Percentiles rank a stretch among this genome's conserved stretches.
These are phyloP conservation scores for Scutellaria baicalensis DNA, from an alignment of 257 asterid species.

Conservation along the genomic window DNA sequence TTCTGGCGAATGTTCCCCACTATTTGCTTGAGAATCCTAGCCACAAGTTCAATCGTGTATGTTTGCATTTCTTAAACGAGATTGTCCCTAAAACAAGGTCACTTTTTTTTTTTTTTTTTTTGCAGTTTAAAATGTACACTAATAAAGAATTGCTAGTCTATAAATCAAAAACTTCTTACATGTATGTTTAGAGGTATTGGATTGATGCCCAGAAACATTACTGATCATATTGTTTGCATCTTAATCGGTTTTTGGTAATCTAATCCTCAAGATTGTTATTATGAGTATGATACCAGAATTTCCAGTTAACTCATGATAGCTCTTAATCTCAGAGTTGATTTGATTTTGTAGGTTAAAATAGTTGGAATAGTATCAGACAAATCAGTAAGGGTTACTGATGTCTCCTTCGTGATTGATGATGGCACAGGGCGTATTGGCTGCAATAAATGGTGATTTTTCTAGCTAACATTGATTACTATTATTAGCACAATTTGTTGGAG, in stretches of 20 bases:
- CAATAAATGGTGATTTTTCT: conserved; percentile 56
- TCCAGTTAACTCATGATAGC: background rate
- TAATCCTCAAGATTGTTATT: background rate
- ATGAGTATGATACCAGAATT: background rate
- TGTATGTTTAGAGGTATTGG: background rate
- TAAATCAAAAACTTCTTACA: background rate
- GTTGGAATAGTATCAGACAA: conserved; percentile 65
- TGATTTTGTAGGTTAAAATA: conserved; percentile 51
- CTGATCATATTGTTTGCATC: background rate
- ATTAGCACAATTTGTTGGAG: background rate
- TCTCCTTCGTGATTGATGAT: conserved; percentile 66
- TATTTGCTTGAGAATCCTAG: background rate
- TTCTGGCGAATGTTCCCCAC: background rate
- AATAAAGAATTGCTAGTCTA: background rate
- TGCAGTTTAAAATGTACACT: background rate
- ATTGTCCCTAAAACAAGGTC: background rate
- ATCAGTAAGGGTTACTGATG: conserved; percentile 54
- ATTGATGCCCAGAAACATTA: background rate
- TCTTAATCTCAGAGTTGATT: background rate
- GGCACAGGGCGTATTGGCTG: conserved; percentile 86
- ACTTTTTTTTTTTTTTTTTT: background rate
- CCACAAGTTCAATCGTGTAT: no score
- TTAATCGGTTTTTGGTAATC: background rate
- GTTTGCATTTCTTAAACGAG: no score
- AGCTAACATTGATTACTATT: background rate